Evolutionary conservation across 345 rosid genomes (phyloP), one percentile per base, ranked within the genome.

Genomic region (Sisymbrium irio): DNA sequence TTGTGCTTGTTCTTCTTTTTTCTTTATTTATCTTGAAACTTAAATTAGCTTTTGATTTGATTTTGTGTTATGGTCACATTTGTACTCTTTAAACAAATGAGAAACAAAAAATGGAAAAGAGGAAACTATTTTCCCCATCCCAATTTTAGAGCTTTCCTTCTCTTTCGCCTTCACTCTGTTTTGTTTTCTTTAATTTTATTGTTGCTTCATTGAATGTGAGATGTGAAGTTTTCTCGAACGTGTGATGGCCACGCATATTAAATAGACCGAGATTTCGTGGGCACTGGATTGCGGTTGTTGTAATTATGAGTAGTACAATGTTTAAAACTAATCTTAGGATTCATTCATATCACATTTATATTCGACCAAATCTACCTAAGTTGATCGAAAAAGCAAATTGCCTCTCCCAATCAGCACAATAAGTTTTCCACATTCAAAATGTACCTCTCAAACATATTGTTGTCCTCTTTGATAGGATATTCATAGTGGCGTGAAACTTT

Each of bases 31-130:
- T 30, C 41, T 27, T 57, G 27, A 74, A 46, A 57, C 66, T 66
- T 39, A 44, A 66, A 58, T 74, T 74, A 74, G 67, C 30, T 67
- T 58, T 57, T 58, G 66, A 47, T 37, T 74, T 74, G 30, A 15
- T 74, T 36, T 18, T 47, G 67, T 67, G 61, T 66, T 51, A 9
- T 51, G 57, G 6, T 25, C 57, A 51, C 17, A 7, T n/a, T 50
- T 51, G 57, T 50, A 50, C 56, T 50, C 30, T 50, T 49, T 50
- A 5, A 11, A 50, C 56, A 22, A 50, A 50, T 50, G 56, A 36
- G 40, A 36, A 10, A 36, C 40, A 9, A 36, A 36, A 9, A 9
- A 36, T 9, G 12, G 56, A 22, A 50, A 12, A 22, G 15, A 12
- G 56, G 56, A 50, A 50, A 50, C 32, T 22, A 50, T 22, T 50